These are phyloP conservation scores for Apiotrichum montevideense DNA, from an alignment of 1,284 basidiomycete genomes.

Conservation along the genomic window DNA sequence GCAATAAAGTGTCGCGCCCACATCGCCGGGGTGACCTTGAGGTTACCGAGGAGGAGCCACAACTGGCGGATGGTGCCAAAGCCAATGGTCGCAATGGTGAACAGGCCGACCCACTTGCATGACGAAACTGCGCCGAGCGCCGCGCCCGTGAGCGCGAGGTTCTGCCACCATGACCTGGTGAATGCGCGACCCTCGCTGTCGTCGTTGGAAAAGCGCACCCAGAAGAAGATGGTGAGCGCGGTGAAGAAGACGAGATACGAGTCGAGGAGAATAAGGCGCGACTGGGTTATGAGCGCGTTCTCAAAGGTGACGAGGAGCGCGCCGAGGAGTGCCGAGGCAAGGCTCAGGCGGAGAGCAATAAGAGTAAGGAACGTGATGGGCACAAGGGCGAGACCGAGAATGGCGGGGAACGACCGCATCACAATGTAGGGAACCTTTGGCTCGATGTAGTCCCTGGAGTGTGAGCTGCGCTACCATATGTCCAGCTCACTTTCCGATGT, in stretches of 20 bases:
- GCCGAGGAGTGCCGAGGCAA: conserved; percentile 82
- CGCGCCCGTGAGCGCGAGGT: conserved; percentile 81
- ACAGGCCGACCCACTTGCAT: conserved; percentile 98
- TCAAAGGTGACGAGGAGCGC: conserved; percentile 91
- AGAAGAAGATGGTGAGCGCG: conserved; percentile 77
- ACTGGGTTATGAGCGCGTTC: conserved; percentile 92
- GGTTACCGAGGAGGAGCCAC: conserved; percentile 84
- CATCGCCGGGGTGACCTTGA: conserved; percentile 66
- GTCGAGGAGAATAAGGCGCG: conserved; percentile 92
- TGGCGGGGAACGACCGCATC: conserved; percentile 87
- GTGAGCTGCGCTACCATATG: background rate
- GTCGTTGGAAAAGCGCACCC: conserved; percentile 86
- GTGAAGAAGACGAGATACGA: conserved; percentile 98
- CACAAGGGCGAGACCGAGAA: conserved; percentile 82
- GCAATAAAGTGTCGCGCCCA: conserved; percentile 83
- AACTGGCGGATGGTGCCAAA: conserved; percentile 77
- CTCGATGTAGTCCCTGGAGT: conserved; percentile 62
- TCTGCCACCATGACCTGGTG: conserved; percentile 82
- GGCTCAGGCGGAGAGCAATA: conserved; percentile 81
- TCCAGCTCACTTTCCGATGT: conserved; percentile 78
- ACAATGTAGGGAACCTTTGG: conserved; percentile 82
- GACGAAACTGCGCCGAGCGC: conserved; percentile 84
- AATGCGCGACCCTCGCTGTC: conserved; percentile 64
- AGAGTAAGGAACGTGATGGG: conserved; percentile 91
- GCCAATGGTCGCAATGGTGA: conserved; percentile 95